These are phyloP conservation scores for Vachellia pachyceras DNA, from an alignment of 306 rosid species.

Conservation along the genomic window DNA sequence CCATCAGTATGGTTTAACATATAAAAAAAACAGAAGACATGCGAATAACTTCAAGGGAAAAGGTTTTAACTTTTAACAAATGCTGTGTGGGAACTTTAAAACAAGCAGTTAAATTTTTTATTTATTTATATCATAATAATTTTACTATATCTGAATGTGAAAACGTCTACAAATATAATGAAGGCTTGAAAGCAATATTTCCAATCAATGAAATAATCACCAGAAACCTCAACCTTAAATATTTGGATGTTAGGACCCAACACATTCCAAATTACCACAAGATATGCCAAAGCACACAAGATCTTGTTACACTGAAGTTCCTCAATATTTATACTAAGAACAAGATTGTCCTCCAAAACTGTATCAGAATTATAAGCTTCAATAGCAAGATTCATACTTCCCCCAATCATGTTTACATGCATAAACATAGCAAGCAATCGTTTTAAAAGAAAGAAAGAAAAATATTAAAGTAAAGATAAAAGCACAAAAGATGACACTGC, in stretches of 20 bases:
- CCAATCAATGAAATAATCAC: not conserved
- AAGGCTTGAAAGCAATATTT: constrained; percentile 30
- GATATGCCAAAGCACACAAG: no score
- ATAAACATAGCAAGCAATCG: not conserved
- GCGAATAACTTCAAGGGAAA: not conserved
- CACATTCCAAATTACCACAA: constrained; percentile 22
- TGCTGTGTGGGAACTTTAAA: not conserved
- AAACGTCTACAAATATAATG: constrained; percentile 20
- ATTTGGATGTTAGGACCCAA: constrained; percentile 20
- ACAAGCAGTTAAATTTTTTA: not conserved
- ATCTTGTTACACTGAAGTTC: constrained; percentile 19
- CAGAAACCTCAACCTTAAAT: constrained; percentile 14
- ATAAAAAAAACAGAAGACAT: constrained; percentile 1
- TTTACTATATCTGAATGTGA: not conserved
- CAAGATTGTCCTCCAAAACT: constrained; percentile 4
- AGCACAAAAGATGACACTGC: constrained; percentile 8
- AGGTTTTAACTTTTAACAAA: not conserved
- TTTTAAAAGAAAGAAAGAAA: constrained; percentile 6
- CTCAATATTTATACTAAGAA: constrained; percentile 16
- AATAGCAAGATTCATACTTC: not conserved
- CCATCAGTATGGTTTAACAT: constrained; percentile 6
- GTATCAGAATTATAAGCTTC: not conserved
- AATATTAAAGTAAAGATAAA: not conserved
- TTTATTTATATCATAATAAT: not conserved
- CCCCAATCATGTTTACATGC: constrained; percentile 21